Evolutionary conservation across 306 rosid genomes (phyloP), one percentile per base, ranked within the genome.

Genomic region (Quercus ilex): DNA sequence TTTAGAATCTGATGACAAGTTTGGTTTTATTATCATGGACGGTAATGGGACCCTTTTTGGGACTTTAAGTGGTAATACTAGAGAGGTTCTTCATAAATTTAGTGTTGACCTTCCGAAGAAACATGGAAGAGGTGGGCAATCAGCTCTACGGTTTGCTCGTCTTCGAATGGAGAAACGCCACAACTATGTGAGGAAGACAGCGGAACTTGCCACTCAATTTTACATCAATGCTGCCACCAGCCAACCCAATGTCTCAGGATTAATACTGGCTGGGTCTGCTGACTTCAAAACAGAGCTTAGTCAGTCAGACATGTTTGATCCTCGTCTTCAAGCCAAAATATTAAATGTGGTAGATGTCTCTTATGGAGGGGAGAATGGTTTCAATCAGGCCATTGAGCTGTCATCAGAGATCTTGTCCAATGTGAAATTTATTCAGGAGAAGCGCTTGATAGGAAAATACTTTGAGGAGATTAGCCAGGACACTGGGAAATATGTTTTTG

Each of bases 61-160:
- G 70, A 93, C 98, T 6, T 76, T 93, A 75, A 93, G 97, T 73
- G 98, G 98, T 59, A 93, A 93, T 80, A 93, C 98, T 0, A 88
- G 98, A 18, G 97, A 93, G 83, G 94, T 93, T 63, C 97, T 93
- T 75, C 97, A 93, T 75, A 93, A 93, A 53, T 93, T 91, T 81
- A 89, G 89, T 9, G 98, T 93, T 51, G 98, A 93, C 82, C 87
- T 91, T 2, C 98, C 98, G 6, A 93, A 93, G 89, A 93, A 91
- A 46, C 98, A 93, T 12, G 97, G 98, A 64, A 87, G 98, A 90
- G 98, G 98, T 91, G 98, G 98, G 46, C 98, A 93, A 74, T 93
- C 98, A 33, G 98, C 98, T 12, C 83, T 89, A 71, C 91, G 98
- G 71, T 93, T 93, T 84, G 98, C 97, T 53, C 97, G 97, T 86